Percentiles rank a stretch among this genome's conserved stretches.
phyloP scores from a whole-genome alignment of 192 early-diverging fungal genomes.

The Backusella liffmaniae region DNA sequence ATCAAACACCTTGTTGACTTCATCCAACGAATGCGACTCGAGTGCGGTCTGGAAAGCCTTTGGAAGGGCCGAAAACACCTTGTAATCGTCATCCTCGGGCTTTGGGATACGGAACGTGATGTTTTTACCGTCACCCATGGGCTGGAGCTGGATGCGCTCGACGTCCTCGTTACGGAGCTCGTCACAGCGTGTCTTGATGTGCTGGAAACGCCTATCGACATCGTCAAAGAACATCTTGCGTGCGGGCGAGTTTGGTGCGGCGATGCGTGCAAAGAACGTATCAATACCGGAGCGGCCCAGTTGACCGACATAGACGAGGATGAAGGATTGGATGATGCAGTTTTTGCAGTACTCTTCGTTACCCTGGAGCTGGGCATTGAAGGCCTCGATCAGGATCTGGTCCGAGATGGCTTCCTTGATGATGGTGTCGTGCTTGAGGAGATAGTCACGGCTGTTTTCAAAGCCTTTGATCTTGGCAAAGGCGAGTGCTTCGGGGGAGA shows the following conservation, averaged over 20 bases:
- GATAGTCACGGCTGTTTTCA: slow-evolving; percentile 60
- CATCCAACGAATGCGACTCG: slow-evolving; percentile 71
- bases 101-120: slow-evolving; percentile 69
- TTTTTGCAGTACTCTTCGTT: slow-evolving; percentile 65
- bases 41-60: slow-evolving; percentile 74
- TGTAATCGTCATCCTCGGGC: slow-evolving; percentile 50
- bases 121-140: slow-evolving; percentile 65
- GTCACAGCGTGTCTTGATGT: slow-evolving; percentile 74
- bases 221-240: slow-evolving; percentile 83
- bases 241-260: slow-evolving; percentile 52
- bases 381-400: slow-evolving; percentile 83
- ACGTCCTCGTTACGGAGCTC: slow-evolving; percentile 51
- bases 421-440: slow-evolving; percentile 69
- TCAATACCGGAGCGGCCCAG: slow-evolving; percentile 82
- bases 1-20: slow-evolving; percentile 80
- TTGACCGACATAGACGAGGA: slow-evolving; percentile 83
- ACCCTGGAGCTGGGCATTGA: slow-evolving; percentile 72
- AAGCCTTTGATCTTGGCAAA: slow-evolving; percentile 62
- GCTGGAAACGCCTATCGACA: slow-evolving; percentile 80
- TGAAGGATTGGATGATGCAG: slow-evolving; percentile 78
- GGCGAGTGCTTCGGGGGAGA: slow-evolving; percentile 50
- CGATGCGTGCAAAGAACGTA: slow-evolving; percentile 64
- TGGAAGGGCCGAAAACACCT: slow-evolving; percentile 73
- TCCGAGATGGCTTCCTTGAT: slow-evolving; percentile 72
- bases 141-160: slow-evolving; percentile 75